These are phyloP conservation scores for Ceratobasidium sp. DNA, from an alignment of 1,284 basidiomycete species.

Conservation along the genomic window DNA sequence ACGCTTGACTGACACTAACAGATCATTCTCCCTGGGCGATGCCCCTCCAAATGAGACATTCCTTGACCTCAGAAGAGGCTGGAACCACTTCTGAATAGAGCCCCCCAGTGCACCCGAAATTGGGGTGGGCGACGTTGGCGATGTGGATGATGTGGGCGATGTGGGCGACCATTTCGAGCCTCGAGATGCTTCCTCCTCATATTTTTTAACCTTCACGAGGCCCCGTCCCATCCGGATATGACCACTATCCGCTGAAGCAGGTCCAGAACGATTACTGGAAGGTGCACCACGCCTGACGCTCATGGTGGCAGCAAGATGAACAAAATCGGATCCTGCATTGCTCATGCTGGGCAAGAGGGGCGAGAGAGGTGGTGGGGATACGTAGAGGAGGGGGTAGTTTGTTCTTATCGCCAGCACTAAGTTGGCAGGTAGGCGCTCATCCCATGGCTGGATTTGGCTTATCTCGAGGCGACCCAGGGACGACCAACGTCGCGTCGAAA, in stretches of 20 bases:
- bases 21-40: not conserved
- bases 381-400: not conserved
- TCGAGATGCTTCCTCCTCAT: conserved; percentile 6
- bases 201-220: conserved; percentile 4
- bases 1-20: not conserved
- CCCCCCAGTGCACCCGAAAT: not conserved
- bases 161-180: not conserved
- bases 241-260: not conserved
- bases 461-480: conserved; percentile 9
- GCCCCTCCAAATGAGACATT: conserved; percentile 13
- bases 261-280: not conserved
- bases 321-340: conserved; percentile 5
- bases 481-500: not conserved
- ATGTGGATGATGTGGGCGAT: not conserved
- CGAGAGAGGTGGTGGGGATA: not conserved
- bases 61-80: conserved; percentile 1
- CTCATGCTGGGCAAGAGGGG: conserved; percentile 1
- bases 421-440: conserved; percentile 20
- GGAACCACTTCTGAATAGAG: conserved; percentile 11
- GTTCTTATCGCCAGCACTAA: not conserved
- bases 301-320: not conserved
- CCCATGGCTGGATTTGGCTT: not conserved
- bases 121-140: too few species aligned
- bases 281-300: not conserved
- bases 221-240: conserved; percentile 26